Percentiles rank a stretch among this genome's conserved stretches.
Evolutionary conservation across 768 basidiomycete species (phyloP).

Genomic region (Phanerochaete carnosa): DNA sequence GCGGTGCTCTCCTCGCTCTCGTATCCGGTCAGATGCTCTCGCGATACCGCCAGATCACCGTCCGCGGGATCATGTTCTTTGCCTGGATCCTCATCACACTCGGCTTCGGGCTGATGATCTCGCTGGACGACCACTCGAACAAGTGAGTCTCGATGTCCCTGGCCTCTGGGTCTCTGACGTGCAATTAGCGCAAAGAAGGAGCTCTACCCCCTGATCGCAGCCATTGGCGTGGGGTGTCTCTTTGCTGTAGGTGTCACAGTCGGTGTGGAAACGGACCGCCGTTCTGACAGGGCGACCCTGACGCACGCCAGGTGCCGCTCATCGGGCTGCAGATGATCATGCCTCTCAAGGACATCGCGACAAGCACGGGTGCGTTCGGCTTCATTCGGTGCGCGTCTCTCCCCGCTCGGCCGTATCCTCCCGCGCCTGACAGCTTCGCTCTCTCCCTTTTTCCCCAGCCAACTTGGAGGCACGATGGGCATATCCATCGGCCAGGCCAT

Average conservation of each 20-base stretch:
- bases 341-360: constrained; percentile 43
- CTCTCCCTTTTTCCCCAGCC: background rate
- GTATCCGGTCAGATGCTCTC: constrained; percentile 25
- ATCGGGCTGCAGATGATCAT: constrained; percentile 38
- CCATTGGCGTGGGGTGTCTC: constrained; percentile 31
- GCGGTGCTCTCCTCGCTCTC: constrained; percentile 15
- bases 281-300: no score
- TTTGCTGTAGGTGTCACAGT: no score
- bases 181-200: constrained; percentile 28
- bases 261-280: no score
- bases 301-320: background rate
- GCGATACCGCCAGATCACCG: constrained; percentile 3
- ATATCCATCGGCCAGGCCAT: constrained; percentile 25
- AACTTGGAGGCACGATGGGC: constrained; percentile 23
- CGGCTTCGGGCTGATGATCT: constrained; percentile 35
- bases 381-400: constrained; percentile 17
- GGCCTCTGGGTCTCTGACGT: background rate
- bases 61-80: background rate
- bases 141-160: constrained; percentile 15
- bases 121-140: constrained; percentile 29
- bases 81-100: constrained; percentile 28
- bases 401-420: background rate
- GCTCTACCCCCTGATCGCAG: constrained; percentile 29
- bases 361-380: constrained; percentile 34
- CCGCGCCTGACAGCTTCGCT: background rate